Evolutionary conservation across 1,284 basidiomycete species (phyloP), one percentile per base, ranked within the genome.

Genomic region (Moesziomyces sp.): DNA sequence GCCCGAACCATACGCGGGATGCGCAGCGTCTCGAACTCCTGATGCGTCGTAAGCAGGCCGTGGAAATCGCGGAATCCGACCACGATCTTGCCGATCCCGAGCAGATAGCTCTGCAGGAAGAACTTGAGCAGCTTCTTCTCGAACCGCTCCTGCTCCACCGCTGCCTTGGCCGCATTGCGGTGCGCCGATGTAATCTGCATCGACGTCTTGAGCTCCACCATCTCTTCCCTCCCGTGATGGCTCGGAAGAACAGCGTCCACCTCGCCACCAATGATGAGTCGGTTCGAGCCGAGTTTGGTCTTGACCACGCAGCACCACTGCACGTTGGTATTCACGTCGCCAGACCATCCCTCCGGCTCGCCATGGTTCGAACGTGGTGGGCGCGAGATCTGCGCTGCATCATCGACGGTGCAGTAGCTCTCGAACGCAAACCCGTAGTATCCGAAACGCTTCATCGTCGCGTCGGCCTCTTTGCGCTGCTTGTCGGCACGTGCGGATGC

Each of bases 271-370:
- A 97, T 89, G 55, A 96, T 87, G 49, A 97, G 86, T n/a, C 93
- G 88, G 40, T 88, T 88, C 53, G 90, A 87, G 0, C 91, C 93
- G 5, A 97, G 88, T 64, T 93, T 93, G 3, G 93, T 94, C 82
- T 93, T 92, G 47, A 96, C 92, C 26, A 99, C 90, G 69, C 90
- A 91, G 82, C 95, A 97, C 94, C 94, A 98, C 83, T 97, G 95
- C 0, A 93, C 89, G 80, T 97, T 97, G 5, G 93, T 97, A 82
- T 98, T 90, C 10, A 97, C 93, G 68, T 92, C 90, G 0, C 92
- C 92, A 54, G 91, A 88, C 93, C 93, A 95, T 0, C 79, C 77
- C 8, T 50, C 51, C 0, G 75, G 71, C 30, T 61, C 16, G 43
- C 4, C 42, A 3, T 5, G 9, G 6, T 9, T 21, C 35, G 8